Conservation (phyloP, 2,329 filamentous ascomycete genomes). For the Fusarium torulosum region DNA sequence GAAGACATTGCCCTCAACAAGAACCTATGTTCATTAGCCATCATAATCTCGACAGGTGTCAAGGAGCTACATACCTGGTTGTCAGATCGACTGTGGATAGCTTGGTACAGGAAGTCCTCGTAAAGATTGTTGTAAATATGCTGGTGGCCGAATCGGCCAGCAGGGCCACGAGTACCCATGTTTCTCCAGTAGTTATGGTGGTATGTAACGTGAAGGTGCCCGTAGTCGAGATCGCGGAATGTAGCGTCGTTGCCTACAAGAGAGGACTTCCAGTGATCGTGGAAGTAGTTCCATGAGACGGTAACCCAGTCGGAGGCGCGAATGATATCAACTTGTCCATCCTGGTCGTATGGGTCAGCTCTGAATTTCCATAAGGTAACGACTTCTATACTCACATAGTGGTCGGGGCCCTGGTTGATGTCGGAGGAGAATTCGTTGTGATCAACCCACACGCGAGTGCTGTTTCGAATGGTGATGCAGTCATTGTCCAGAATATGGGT, state of each 20-base stretch:
- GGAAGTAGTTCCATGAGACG: slow-evolving; percentile 63
- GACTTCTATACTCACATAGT: slow-evolving; percentile 44
- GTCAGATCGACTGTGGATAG: slow-evolving; percentile 62
- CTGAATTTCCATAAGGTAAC: accelerated
- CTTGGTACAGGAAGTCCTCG: slow-evolving; percentile 61
- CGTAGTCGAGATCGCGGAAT: slow-evolving; percentile 57
- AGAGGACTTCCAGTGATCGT: slow-evolving; percentile 62
- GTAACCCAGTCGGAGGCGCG: slow-evolving; percentile 61
- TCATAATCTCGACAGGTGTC: accelerated
- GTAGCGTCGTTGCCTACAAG: slow-evolving; percentile 58
- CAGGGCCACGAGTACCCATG: slow-evolving; percentile 60
- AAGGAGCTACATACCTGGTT: slow-evolving; percentile 48
- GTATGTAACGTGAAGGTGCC: slow-evolving; percentile 62
- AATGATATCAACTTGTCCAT: slow-evolving; percentile 61
- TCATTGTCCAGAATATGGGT: slow-evolving; percentile 56
- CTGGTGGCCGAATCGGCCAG: slow-evolving; percentile 62
- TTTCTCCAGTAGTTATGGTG: slow-evolving; percentile 64
- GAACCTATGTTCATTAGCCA: slow-evolving; percentile 49
- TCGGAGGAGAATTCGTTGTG: slow-evolving; percentile 62
- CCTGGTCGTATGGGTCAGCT: slow-evolving; percentile 38
- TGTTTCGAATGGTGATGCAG: slow-evolving; percentile 59
- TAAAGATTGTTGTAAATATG: slow-evolving; percentile 65
- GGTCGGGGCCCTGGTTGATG: slow-evolving; percentile 55
- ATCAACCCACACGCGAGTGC: slow-evolving; percentile 61
- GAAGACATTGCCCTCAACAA: slow-evolving; percentile 64